phyloP scores from a whole-genome alignment of 2,329 filamentous ascomycete species.

The Kalaharituber pfeilii region DNA sequence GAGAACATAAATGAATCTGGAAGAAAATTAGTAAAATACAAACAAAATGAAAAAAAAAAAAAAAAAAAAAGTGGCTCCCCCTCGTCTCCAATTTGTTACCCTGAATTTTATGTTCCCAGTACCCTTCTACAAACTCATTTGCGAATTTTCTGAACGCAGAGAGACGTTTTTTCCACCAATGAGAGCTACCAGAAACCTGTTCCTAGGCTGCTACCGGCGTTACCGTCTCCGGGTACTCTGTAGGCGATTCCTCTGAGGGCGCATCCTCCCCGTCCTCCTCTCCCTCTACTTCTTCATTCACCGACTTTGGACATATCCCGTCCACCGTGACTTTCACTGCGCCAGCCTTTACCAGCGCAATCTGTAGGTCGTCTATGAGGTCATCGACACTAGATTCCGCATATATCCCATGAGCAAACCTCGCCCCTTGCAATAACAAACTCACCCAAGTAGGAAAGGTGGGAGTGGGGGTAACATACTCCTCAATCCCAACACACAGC shows the following conservation, averaged over 20 bases:
- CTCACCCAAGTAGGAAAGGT: not conserved
- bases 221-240: no score
- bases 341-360: conserved; percentile 88
- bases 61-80: not conserved
- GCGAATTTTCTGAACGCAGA: not conserved
- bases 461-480: conserved; percentile 27
- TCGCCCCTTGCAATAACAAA: not conserved
- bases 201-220: not conserved
- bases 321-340: conserved; percentile 75
- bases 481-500: conserved; percentile 90
- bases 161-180: not conserved
- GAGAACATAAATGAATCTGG: not conserved
- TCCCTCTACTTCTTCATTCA: not conserved
- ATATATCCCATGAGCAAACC: not conserved
- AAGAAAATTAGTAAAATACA: no score
- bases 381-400: conserved; percentile 42
- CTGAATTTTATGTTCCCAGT: not conserved
- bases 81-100: not conserved
- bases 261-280: not conserved
- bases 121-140: not conserved
- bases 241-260: no score
- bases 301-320: conserved; percentile 28
- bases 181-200: not conserved
- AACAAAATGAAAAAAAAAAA: not conserved
- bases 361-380: conserved; percentile 77